Evolutionary conservation across 2,329 filamentous ascomycete genomes (phyloP).

Genomic region (Epichloe bromicola): DNA sequence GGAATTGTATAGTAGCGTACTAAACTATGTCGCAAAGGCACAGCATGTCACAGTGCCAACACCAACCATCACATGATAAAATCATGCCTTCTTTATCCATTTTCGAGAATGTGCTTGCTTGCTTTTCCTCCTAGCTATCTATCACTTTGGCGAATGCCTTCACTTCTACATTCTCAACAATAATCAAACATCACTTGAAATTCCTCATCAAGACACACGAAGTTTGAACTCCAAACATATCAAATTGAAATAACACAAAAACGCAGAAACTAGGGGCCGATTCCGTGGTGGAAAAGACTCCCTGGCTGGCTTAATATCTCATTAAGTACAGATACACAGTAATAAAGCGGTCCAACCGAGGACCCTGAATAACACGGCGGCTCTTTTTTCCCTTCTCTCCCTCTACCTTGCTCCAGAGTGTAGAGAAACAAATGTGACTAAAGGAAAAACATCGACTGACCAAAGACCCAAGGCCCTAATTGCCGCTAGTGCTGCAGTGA

Average conservation of each 20-base stretch:
- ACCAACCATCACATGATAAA: conserved; percentile 4
- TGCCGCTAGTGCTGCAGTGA: background rate
- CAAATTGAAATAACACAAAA: conserved; percentile 13
- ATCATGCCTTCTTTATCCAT: background rate
- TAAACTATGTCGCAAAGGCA: conserved; percentile 4
- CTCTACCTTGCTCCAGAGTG: conserved; percentile 10
- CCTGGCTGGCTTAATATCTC: conserved; percentile 18
- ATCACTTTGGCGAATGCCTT: background rate
- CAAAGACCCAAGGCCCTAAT: background rate
- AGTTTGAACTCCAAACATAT: conserved; percentile 20
- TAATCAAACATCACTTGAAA: background rate
- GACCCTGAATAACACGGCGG: conserved; percentile 6
- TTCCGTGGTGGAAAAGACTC: conserved; percentile 15
- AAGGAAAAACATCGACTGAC: background rate
- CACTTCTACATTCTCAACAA: background rate
- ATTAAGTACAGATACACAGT: conserved; percentile 24
- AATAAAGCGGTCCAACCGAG: conserved; percentile 7
- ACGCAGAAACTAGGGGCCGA: conserved; percentile 8
- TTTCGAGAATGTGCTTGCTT: background rate
- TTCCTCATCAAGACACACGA: background rate
- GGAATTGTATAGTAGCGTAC: background rate
- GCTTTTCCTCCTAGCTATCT: background rate
- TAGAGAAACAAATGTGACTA: conserved; percentile 7
- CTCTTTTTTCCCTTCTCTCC: conserved; percentile 2
- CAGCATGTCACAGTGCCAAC: conserved; percentile 10